phyloP scores from a whole-genome alignment of 768 basidiomycete genomes.

The Udeniomyces megalosporus region DNA sequence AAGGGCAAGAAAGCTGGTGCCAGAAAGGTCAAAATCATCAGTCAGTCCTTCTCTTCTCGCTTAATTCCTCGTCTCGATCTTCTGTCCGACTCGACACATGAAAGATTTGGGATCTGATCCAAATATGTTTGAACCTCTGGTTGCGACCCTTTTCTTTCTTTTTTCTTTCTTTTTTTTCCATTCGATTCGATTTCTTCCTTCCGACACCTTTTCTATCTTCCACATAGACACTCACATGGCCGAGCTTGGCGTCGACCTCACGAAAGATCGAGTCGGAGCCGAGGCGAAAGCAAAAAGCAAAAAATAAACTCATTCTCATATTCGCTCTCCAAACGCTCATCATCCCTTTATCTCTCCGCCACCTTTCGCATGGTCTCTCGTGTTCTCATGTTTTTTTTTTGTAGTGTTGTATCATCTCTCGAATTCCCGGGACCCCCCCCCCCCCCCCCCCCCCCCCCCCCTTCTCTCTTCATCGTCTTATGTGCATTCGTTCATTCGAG shows the following conservation, averaged over 20 bases:
- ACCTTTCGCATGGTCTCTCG: no score
- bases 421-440: neutral
- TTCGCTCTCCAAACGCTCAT: neutral
- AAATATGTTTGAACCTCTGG: no score
- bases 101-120: no score
- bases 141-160: conserved; percentile 43
- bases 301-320: neutral
- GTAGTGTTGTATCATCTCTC: neutral
- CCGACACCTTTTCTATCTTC: no score
- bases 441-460: neutral
- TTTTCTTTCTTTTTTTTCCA: conserved; percentile 31
- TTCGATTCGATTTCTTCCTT: neutral
- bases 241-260: conserved; percentile 47
- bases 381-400: neutral
- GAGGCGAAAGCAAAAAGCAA: conserved; percentile 1
- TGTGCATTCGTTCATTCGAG: no score
- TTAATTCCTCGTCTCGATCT: no score
- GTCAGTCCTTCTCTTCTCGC: no score
- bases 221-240: conserved; percentile 6
- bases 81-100: no score
- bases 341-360: neutral
- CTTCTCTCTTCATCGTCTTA: neutral
- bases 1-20: conserved; percentile 61
- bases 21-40: conserved; percentile 68
- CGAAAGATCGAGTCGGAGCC: conserved; percentile 36